These are phyloP conservation scores for Ilex paraguariensis DNA, from an alignment of 305 asterid species.

Conservation along the genomic window DNA sequence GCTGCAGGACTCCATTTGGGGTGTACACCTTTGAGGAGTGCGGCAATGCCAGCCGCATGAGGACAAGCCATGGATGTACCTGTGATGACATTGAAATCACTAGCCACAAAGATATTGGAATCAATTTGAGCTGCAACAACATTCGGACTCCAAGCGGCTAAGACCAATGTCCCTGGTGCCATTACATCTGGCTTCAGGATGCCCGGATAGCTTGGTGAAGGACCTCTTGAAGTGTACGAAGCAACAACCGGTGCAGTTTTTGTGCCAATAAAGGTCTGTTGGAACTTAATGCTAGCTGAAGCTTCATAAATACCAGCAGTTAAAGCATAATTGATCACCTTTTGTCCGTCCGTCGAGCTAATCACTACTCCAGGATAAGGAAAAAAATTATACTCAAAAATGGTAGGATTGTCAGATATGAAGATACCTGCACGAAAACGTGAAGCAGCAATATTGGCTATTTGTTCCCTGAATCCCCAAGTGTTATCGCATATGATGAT, in stretches of 20 bases:
- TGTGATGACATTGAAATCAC: constrained; percentile 17
- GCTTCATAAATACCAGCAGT: constrained; percentile 9
- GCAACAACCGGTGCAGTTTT: constrained; percentile 38
- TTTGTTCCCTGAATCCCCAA: constrained; percentile 1
- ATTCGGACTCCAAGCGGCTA: no score
- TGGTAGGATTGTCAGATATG: constrained; percentile 17
- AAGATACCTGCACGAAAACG: constrained; percentile 27
- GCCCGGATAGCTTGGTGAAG: constrained; percentile 33
- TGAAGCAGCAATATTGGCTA: constrained; percentile 14
- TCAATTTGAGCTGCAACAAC: neutral
- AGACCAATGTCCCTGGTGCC: constrained; percentile 39
- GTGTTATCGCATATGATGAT: constrained; percentile 27
- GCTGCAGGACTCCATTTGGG: constrained; percentile 62
- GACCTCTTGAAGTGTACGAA: constrained; percentile 36
- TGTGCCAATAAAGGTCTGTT: constrained; percentile 35
- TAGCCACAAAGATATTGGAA: constrained; percentile 10
- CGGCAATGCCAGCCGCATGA: constrained; percentile 49
- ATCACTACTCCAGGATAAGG: constrained; percentile 36
- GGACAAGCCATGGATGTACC: constrained; percentile 70
- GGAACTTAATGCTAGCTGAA: constrained; percentile 35
- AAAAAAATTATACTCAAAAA: neutral
- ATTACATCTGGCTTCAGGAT: constrained; percentile 47
- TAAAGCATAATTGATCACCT: constrained; percentile 24
- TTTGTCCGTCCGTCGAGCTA: constrained; percentile 16
- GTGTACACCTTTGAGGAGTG: constrained; percentile 46